Percentiles rank a stretch among this genome's conserved stretches.
These are phyloP conservation scores for Candida labiduridarum DNA, from an alignment of 1,139 yeast species.

Conservation along the genomic window DNA sequence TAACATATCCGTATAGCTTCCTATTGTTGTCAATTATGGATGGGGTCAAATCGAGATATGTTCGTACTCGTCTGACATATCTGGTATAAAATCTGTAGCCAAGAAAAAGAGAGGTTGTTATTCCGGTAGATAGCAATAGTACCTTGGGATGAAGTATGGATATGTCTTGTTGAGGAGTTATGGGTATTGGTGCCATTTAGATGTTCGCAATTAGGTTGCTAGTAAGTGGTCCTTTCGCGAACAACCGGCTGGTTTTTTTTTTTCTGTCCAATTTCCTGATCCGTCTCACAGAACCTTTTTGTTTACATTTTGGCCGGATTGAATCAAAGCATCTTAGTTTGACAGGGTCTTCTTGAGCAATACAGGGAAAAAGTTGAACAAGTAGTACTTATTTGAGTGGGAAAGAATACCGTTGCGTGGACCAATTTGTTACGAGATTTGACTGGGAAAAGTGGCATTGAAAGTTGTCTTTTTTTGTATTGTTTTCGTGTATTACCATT, in stretches of 20 bases:
- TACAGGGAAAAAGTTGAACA: too few species aligned
- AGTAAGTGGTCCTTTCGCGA: background rate
- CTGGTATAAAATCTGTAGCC: slow-evolving; percentile 37
- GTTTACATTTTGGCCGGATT: background rate
- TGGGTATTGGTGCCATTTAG: slow-evolving; percentile 11
- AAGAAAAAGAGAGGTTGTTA: slow-evolving; percentile 34
- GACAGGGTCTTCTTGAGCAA: too few species aligned
- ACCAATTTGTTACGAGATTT: background rate
- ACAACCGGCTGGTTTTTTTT: background rate
- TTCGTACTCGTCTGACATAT: slow-evolving; percentile 36
- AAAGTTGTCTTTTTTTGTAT: too few species aligned
- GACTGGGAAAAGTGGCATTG: background rate
- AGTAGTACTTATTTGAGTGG: background rate
- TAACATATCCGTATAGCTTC: slow-evolving; percentile 72
- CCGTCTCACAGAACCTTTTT: background rate
- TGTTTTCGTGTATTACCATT: background rate
- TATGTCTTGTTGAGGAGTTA: slow-evolving; percentile 18
- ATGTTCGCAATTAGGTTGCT: background rate
- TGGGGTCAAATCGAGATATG: slow-evolving; percentile 43
- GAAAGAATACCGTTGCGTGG: background rate
- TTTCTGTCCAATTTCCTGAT: background rate
- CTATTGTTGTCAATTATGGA: slow-evolving; percentile 34
- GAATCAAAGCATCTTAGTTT: background rate
- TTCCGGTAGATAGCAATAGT: slow-evolving; percentile 39
- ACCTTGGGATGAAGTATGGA: slow-evolving; percentile 45